Percentiles rank a stretch among this genome's conserved stretches.
Evolutionary conservation across 75 land plant species (phyloP).

Genomic region (Selaginella tamariscina): DNA sequence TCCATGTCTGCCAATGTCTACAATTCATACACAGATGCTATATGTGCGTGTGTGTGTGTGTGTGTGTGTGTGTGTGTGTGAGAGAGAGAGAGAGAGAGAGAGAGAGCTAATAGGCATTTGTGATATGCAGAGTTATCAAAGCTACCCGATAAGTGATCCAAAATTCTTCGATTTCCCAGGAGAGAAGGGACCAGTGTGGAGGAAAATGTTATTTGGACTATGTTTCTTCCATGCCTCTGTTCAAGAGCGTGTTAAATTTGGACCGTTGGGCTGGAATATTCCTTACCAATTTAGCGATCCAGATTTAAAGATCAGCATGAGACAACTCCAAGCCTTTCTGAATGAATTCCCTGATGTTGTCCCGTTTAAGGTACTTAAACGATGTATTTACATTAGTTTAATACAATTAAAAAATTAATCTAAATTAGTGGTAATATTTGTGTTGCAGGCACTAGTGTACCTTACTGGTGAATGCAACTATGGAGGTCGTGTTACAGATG

Average conservation of each 20-base stretch:
- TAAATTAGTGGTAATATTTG: no score
- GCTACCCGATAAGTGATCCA: slow-evolving; percentile 32
- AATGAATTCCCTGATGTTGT: slow-evolving; percentile 28
- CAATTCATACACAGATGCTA: no score
- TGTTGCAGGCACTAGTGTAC: slow-evolving; percentile 27
- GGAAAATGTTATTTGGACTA: slow-evolving; percentile 34
- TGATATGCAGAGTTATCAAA: slow-evolving; percentile 24
- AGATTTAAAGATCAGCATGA: slow-evolving; percentile 36
- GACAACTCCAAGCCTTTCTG: slow-evolving; percentile 29
- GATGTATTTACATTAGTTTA: background rate
- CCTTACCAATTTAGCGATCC: slow-evolving; percentile 39
- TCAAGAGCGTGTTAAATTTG: slow-evolving; percentile 37
- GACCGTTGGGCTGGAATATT: slow-evolving; percentile 36
- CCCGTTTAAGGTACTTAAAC: slow-evolving; percentile 25
- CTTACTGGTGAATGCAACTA: slow-evolving; percentile 36
- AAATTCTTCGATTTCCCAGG: slow-evolving; percentile 25
- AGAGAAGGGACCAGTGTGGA: slow-evolving; percentile 26
- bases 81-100: no score
- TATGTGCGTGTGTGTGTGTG: no score
- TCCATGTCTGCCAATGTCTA: no score
- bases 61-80: no score
- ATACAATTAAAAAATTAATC: background rate
- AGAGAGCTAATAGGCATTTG: no score
- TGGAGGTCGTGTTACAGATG: slow-evolving; percentile 34
- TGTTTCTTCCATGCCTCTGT: slow-evolving; percentile 36